Evolutionary conservation across 2,329 filamentous ascomycete species (phyloP), one percentile per base, ranked within the genome.

Genomic region (Fusarium mexicanum): DNA sequence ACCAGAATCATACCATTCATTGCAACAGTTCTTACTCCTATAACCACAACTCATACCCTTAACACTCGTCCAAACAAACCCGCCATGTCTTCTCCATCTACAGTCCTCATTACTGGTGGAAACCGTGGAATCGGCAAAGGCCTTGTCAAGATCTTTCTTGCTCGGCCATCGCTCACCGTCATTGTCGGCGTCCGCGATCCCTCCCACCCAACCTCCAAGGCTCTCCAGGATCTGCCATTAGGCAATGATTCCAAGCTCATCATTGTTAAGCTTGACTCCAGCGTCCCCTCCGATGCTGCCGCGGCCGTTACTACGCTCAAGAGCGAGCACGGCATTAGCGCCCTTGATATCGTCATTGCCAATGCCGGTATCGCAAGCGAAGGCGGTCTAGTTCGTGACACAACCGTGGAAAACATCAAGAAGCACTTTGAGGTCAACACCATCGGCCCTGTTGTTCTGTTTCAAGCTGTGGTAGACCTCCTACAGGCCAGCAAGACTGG

Each of bases 21-120:
- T 1, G 6, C 4, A n/a, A 17, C 9, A 48, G 8, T 31, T 48
- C 9, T 31, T 17, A 22, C 10, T n/a, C 5, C 1, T 0, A 17
- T n/a, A 8, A 17, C 6, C 10, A 6, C 3, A 12, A 12, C 14
- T 8, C 14, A 17, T 3, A 4, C 0, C 0, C 10, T 12, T 6
- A 18, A 12, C 20, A n/a, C 14, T 31, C 20, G 6, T n/a, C 20
- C 20, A 17, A 50, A 4, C 5, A n/a, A 8, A 11, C 20, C 11
- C 3, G 5, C 14, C 26, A 50, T 50, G 47, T 31, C 47, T 50
- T 3, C 47, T 17, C 20, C 29, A 18, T 54, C 46, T 43, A 61
- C 59, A 10, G 20, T 61, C 18, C 46, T 61, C 26, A 61, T 61
- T 11, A 61, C 59, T 3, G 59, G 59, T n/a, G 59, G 59, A 54